Evolutionary conservation across 2,329 filamentous ascomycete genomes (phyloP), one percentile per base, ranked within the genome.

Genomic region (Penicillium oxalicum): DNA sequence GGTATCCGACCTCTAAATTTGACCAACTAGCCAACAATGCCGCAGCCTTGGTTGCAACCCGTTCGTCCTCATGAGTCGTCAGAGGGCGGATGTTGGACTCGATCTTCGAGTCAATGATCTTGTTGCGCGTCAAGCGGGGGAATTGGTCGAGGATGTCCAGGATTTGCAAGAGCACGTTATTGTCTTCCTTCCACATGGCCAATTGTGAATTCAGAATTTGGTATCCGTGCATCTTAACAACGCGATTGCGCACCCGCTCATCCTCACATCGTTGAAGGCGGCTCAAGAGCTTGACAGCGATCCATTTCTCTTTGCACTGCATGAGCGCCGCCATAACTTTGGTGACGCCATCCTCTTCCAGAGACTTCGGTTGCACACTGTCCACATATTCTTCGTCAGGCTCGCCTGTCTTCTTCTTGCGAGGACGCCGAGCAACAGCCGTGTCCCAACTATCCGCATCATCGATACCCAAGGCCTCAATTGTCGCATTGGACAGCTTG

Each of bases 261-360:
- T 96, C 90, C 42, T 91, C 81, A 64, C 87, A 91, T 36, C 81
- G 80, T 69, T 95, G 88, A 53, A 98, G 90, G 45, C 93, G 91
- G 58, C 84, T 81, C 51, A 98, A 80, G 48, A 98, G 76, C 72
- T 97, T 97, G 71, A 96, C 90, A 2, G 88, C 90, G 69, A 98
- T 96, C 93, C 93, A 98, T 71, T 96, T 96, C 77, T 98, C 93
- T 71, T 95, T 95, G 77, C 89, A 95, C 69, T 96, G 91, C 83
- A 95, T 91, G 50, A 98, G 81, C 45, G 90, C 86, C 25, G 91
- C 91, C 89, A 96, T 95, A 69, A 96, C 89, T 71, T 94, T 95
- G 61, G 86, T 88, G 52, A 94, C 89, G 54, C 87, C 88, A 50
- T 86, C 82, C 61, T 93, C 88, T 56, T 89, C 84, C 51, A 96